Conservation (phyloP, 495 filamentous ascomycete genomes). For the Aspergillus nidulans region DNA sequence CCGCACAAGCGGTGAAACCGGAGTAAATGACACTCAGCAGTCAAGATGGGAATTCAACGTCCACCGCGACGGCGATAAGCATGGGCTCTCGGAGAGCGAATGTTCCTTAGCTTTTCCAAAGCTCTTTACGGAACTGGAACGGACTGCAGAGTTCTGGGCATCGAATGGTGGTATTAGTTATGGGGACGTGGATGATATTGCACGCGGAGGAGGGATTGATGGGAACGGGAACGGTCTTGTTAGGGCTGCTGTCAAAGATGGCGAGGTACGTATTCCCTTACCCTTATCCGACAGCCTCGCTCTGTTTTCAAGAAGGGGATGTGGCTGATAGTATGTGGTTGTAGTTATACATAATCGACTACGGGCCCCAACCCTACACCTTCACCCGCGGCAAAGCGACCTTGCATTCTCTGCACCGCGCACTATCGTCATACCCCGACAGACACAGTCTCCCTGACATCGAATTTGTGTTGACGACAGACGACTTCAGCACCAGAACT, state of each 20-base stretch:
- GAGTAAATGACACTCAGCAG: neutral
- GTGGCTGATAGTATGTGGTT: neutral
- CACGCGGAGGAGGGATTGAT: conserved; percentile 17
- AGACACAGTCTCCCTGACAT: conserved; percentile 53
- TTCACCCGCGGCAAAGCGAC: conserved; percentile 37
- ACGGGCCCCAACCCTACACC: conserved; percentile 27
- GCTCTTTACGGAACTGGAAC: conserved; percentile 36
- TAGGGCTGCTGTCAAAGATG: conserved; percentile 35
- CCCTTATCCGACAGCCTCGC: neutral
- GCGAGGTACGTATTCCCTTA: conserved; percentile 31
- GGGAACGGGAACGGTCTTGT: conserved; percentile 34
- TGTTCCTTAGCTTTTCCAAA: conserved; percentile 43
- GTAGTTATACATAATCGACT: conserved; percentile 40
- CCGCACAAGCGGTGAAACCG: neutral
- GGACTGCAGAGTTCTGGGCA: neutral
- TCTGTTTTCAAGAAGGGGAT: neutral
- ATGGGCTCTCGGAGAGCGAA: conserved; percentile 37
- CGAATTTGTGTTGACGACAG: conserved; percentile 52
- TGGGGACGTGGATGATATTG: neutral
- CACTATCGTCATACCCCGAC: conserved; percentile 38
- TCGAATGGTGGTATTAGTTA: neutral
- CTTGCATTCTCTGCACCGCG: conserved; percentile 36
- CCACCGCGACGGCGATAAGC: conserved; percentile 33
- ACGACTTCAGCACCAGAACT: conserved; percentile 36
- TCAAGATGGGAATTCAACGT: conserved; percentile 30